Percentiles rank a stretch among this genome's conserved stretches.
Conservation (phyloP, 2,329 filamentous ascomycete species). For the Penicillium expansum region DNA sequence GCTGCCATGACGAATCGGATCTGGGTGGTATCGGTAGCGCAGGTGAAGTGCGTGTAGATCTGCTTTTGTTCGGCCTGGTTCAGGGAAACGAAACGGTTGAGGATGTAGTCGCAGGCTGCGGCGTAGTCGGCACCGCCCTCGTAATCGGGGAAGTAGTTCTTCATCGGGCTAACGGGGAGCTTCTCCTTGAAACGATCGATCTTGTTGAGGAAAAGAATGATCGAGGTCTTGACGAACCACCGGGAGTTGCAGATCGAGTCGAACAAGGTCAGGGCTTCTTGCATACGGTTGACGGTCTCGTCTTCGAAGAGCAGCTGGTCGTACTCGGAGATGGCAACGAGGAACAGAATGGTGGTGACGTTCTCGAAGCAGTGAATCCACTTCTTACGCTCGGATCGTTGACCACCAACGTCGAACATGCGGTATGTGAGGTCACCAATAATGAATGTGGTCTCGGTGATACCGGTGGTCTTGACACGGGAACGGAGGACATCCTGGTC, state of each 20-base stretch:
- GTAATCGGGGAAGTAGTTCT: slow-evolving; percentile 73
- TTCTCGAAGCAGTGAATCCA: slow-evolving; percentile 99
- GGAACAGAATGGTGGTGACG: slow-evolving; percentile 92
- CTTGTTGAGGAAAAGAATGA: slow-evolving; percentile 73
- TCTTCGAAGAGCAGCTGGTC: slow-evolving; percentile 95
- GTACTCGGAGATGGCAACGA: slow-evolving; percentile 96
- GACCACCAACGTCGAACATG: slow-evolving; percentile 97
- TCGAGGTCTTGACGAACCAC: slow-evolving; percentile 71
- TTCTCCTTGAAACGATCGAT: slow-evolving; percentile 75
- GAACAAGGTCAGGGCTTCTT: slow-evolving; percentile 68
- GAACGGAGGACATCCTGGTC: slow-evolving; percentile 93
- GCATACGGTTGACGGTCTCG: slow-evolving; percentile 82
- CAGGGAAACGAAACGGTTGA: slow-evolving; percentile 95
- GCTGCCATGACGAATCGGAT: slow-evolving; percentile 99
- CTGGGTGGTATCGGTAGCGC: slow-evolving; percentile 96
- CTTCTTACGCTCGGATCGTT: slow-evolving; percentile 96
- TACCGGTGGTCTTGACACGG: slow-evolving; percentile 96
- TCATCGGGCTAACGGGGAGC: slow-evolving; percentile 69
- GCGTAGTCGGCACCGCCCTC: slow-evolving; percentile 94
- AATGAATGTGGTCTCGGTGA: slow-evolving; percentile 94
- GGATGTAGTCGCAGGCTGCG: slow-evolving; percentile 95
- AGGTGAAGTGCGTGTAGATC: slow-evolving; percentile 99
- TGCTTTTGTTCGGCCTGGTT: slow-evolving; percentile 99
- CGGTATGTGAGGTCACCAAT: slow-evolving; percentile 92
- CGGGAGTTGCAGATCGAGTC: slow-evolving; percentile 71